phyloP scores from a whole-genome alignment of 176 grass and related monocot genomes.

The Oryza rufipogon region DNA sequence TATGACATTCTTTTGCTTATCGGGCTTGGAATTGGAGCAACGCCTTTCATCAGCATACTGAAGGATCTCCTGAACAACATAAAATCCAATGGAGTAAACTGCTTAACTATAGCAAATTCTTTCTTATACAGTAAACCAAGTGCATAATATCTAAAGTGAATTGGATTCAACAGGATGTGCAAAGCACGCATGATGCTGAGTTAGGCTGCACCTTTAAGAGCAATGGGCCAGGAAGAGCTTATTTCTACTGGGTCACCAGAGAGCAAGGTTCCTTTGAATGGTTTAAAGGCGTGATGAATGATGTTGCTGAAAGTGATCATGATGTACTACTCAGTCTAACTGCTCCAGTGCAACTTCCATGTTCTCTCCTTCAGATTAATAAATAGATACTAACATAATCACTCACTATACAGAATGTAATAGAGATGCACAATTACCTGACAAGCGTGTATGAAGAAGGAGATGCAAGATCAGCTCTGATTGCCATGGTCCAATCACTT shows the following conservation, averaged over 20 bases:
- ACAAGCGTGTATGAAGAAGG: constrained; percentile 99
- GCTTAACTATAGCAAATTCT: constrained; percentile 6
- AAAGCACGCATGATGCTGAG: constrained; percentile 41
- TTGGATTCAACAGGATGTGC: constrained; percentile 50
- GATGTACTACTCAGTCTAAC: constrained; percentile 52
- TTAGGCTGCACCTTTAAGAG: constrained; percentile 39
- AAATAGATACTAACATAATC: constrained; percentile 29
- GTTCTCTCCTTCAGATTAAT: background rate
- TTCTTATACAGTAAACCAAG: background rate
- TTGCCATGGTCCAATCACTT: constrained; percentile 93
- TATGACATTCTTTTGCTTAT: constrained; percentile 82
- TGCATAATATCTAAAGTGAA: constrained; percentile 12
- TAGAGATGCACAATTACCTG: constrained; percentile 99
- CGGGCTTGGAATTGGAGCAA: constrained; percentile 82
- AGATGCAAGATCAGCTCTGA: constrained; percentile 87
- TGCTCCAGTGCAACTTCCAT: constrained; percentile 19
- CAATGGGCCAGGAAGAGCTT: constrained; percentile 64
- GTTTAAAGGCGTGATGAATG: constrained; percentile 93
- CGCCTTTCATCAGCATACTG: constrained; percentile 87
- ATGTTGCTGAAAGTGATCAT: constrained; percentile 61
- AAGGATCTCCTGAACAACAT: constrained; percentile 81
- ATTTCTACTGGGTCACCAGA: constrained; percentile 84
- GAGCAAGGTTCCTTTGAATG: constrained; percentile 87
- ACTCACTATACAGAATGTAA: constrained; percentile 59
- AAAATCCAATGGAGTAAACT: constrained; percentile 56